phyloP scores from a whole-genome alignment of 176 grass and related monocot species.

The Eremochloa ophiuroides region DNA sequence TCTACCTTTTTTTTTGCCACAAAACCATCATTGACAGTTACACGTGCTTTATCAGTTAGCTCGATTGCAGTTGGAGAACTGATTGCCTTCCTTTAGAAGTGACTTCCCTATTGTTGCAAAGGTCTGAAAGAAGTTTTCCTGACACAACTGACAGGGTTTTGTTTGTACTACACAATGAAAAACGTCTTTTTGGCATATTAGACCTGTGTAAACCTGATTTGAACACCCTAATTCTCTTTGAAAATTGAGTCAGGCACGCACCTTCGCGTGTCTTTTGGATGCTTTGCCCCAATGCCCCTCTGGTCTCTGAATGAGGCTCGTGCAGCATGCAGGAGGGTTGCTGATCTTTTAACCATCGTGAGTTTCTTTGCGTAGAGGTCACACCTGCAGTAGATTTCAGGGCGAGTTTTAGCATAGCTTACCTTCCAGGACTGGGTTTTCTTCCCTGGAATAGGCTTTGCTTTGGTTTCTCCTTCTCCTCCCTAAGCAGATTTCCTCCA shows the following conservation, averaged over 20 bases:
- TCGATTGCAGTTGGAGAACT: background rate
- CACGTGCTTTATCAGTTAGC: background rate
- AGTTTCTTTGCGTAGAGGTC: slow-evolving; percentile 44
- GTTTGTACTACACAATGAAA: background rate
- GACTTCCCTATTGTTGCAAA: background rate
- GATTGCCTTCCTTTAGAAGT: background rate
- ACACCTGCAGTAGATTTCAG: slow-evolving; percentile 41
- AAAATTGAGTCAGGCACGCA: background rate
- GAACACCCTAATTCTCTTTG: background rate
- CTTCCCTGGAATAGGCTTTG: slow-evolving; percentile 18
- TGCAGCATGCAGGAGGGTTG: background rate
- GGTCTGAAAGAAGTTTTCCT: background rate
- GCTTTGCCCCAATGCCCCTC: background rate
- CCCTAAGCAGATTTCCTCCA: slow-evolving; percentile 15
- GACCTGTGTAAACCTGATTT: background rate
- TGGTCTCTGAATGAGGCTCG: background rate
- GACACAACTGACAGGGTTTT: background rate
- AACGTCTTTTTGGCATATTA: background rate
- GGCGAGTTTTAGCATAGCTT: slow-evolving; percentile 22
- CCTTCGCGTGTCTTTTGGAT: background rate
- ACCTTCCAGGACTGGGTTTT: slow-evolving; percentile 40
- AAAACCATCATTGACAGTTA: background rate
- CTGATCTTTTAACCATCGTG: slow-evolving; percentile 5
- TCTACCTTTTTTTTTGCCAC: background rate
- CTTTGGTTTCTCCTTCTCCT: slow-evolving; percentile 1